Conservation (phyloP, 2,329 filamentous ascomycete genomes). For the Clonostachys sp. region DNA sequence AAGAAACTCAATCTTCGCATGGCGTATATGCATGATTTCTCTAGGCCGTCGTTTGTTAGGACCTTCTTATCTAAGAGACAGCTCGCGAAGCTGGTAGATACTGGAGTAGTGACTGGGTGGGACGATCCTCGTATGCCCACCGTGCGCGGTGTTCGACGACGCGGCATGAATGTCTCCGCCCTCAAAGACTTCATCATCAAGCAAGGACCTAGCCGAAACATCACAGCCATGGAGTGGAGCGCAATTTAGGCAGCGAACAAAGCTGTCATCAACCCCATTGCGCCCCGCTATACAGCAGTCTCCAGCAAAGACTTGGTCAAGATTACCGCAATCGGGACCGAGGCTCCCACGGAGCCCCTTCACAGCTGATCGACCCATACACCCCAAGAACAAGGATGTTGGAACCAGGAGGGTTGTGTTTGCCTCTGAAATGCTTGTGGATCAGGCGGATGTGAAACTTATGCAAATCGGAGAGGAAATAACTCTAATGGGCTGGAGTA, state of each 20-base stretch:
- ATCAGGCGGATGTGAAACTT: no score
- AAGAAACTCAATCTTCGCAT: no score
- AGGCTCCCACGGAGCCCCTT: slow-evolving; percentile 62
- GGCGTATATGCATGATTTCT: no score
- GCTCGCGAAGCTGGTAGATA: no score
- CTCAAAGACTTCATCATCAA: slow-evolving; percentile 73
- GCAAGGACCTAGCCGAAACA: slow-evolving; percentile 72
- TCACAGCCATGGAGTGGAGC: slow-evolving; percentile 72
- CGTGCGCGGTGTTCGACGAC: slow-evolving; percentile 65
- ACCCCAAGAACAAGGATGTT: slow-evolving; percentile 81
- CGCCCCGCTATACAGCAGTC: slow-evolving; percentile 67
- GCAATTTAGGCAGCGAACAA: slow-evolving; percentile 64
- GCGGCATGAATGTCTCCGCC: slow-evolving; percentile 71
- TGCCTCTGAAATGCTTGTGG: no score
- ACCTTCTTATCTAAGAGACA: no score
- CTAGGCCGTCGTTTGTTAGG: no score
- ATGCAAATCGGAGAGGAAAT: no score
- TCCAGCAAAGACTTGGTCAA: slow-evolving; percentile 42
- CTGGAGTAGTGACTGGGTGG: slow-evolving; percentile 47
- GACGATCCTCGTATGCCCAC: slow-evolving; percentile 78
- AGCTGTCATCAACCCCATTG: slow-evolving; percentile 69
- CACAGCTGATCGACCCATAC: slow-evolving; percentile 76
- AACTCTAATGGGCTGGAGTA: no score
- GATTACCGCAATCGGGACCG: no score
- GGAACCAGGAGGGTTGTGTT: slow-evolving; percentile 83